Evolutionary conservation across 208 protist genomes (phyloP), one percentile per base, ranked within the genome.

Genomic region (Wallacemonas sp.): DNA sequence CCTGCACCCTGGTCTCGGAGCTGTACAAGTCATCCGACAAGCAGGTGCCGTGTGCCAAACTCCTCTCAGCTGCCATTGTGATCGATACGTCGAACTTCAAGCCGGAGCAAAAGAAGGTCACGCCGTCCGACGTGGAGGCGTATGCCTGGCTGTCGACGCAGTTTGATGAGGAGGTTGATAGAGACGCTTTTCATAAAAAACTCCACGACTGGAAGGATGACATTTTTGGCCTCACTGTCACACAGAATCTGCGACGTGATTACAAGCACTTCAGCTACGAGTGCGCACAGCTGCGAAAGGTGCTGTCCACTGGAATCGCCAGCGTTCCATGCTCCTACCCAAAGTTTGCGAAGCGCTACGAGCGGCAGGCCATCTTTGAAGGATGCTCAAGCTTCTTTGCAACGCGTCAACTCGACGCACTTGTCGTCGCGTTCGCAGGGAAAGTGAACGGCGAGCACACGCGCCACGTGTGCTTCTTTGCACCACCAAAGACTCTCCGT

Each of bases 61-160:
- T 96, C 29, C 73, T 96, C 13, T 36, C 74, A 19, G 80, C 79
- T 5, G 76, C 90, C 5, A 96, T 96, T 60, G 59, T 92, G 33
- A 45, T 93, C 24, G 90, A 96, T 62, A 90, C 85, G 12, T 78
- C 89, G 9, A 96, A 96, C 41, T 93, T 96, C 65, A 71, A 88
- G 36, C 64, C 60, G 8, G 38, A 68, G 1, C 85, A 92, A 61
- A 91, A 92, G 61, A 93, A 91, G 38, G 81, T 84, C 10, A 93
- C 90, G 3, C 75, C 81, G 26, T 78, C 68, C 37, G 90, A 96
- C 39, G 66, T 91, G 15, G 62, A 44, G 15, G 69, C 66, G 42
- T 74, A 67, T 33, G 58, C 83, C 42, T 91, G 81, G 75, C 76
- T 96, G 19, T 63, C 57, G 26, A 29, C 45, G 3, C 26, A 50